Percentiles rank a stretch among this genome's conserved stretches.
phyloP scores from a whole-genome alignment of 495 filamentous ascomycete species.

The Penicillium crystallinum region DNA sequence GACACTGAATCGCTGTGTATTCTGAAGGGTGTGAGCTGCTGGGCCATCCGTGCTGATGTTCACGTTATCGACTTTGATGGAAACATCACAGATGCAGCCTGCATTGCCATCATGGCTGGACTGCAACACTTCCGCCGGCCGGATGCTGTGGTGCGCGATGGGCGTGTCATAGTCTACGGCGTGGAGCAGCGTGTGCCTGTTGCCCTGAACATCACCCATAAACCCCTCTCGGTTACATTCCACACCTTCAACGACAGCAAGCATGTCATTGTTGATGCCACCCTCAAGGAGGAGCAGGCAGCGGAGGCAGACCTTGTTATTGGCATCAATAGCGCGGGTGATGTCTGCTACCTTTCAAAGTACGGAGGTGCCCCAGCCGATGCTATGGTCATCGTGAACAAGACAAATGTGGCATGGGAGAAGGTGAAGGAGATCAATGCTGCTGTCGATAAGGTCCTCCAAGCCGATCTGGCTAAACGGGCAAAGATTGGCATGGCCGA shows the following conservation, averaged over 20 bases:
- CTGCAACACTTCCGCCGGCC: constrained; percentile 85
- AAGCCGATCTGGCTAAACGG: constrained; percentile 69
- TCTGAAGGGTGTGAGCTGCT: constrained; percentile 81
- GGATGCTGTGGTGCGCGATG: constrained; percentile 78
- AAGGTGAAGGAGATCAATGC: constrained; percentile 76
- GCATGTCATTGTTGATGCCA: constrained; percentile 69
- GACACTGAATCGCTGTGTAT: constrained; percentile 96
- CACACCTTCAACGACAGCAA: constrained; percentile 68
- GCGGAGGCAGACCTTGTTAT: constrained; percentile 80
- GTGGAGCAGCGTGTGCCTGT: constrained; percentile 85
- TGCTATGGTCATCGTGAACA: constrained; percentile 67
- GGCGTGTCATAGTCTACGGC: constrained; percentile 73
- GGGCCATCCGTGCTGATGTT: constrained; percentile 81
- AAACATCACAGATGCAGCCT: constrained; percentile 76
- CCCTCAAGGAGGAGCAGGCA: constrained; percentile 77
- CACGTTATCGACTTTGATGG: constrained; percentile 89
- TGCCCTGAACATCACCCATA: constrained; percentile 80
- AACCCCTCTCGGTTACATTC: constrained; percentile 83
- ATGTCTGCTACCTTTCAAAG: constrained; percentile 89
- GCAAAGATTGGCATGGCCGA: constrained; percentile 70
- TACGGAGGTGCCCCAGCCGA: constrained; percentile 75
- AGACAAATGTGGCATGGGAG: constrained; percentile 59
- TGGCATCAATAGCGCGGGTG: constrained; percentile 80
- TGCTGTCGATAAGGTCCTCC: constrained; percentile 63
- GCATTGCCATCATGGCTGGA: constrained; percentile 79